These are phyloP conservation scores for Trametes sanguinea DNA, from an alignment of 768 basidiomycete genomes.

Conservation along the genomic window DNA sequence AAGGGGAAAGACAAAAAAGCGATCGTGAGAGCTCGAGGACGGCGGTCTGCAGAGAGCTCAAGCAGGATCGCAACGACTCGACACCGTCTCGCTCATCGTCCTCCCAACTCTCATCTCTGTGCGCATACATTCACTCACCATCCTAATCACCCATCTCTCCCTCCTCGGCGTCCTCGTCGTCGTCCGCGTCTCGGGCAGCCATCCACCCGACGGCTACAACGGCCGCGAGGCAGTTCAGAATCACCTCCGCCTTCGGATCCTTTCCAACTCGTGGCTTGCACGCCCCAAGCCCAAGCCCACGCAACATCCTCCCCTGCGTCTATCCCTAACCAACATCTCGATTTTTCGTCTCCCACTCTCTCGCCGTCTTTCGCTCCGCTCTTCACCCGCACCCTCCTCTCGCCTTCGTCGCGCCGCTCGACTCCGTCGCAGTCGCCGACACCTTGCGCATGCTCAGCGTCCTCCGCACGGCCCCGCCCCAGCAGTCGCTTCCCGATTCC, in stretches of 20 bases:
- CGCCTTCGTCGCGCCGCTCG: conserved; percentile 29
- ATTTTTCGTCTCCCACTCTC: conserved; percentile 32
- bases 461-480: conserved; percentile 34
- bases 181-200: conserved; percentile 2
- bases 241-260: conserved; percentile 20
- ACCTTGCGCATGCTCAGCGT: conserved; percentile 47
- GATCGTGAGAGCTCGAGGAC: neutral
- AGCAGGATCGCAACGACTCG: neutral
- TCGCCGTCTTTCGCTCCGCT: conserved; percentile 27
- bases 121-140: conserved; percentile 10
- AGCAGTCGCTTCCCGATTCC: conserved; percentile 31
- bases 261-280: conserved; percentile 41
- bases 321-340: conserved; percentile 28
- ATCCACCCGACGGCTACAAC: neutral
- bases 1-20: no score
- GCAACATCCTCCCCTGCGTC: conserved; percentile 32
- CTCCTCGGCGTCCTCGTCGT: conserved; percentile 1
- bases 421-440: conserved; percentile 22
- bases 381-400: conserved; percentile 25
- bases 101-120: neutral
- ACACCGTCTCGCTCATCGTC: neutral
- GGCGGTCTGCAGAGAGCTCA: neutral
- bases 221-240: conserved; percentile 21
- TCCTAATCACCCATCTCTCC: conserved; percentile 5
- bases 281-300: conserved; percentile 35